Base-by-base conservation (phyloP, 2,329 filamentous ascomycete genomes). In the Fusarium tricinctum region DNA sequence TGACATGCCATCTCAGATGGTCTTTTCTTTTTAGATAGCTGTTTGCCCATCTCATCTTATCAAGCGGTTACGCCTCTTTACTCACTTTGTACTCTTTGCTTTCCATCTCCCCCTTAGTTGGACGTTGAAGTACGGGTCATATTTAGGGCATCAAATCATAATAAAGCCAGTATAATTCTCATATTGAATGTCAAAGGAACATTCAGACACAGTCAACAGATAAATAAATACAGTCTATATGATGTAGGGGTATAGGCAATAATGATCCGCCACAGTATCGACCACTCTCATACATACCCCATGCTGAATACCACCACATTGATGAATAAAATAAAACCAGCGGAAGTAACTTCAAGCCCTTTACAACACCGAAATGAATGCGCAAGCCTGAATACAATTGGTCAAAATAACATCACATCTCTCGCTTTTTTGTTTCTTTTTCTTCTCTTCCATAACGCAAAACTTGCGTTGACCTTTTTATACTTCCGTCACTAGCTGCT, bases 401-500 rank as follows among this genome's bases (percentile, higher is more conserved):
- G n/a, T 50, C 33, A 35, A 57, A 35, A 23, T 23, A 43, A 32
- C 8, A 43, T 47, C 28, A 14, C 9, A 33, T 15, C 26, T 32
- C 14, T 33, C 40, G 28, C 48, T n/a, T 40, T 39, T 15, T 35
- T 30, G n/a, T 30, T 13, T 13, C 10, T 14, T 32, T 6, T 14
- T 15, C 30, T 15, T 33, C 14, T 33, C 15, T 33, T 33, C 42
- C 14, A 23, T 33, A 28, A 10, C 47, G 14, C 20, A 40, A 35
- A 10, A 13, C 32, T 6, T n/a, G 38, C 5, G 33, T 26, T 33
- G 26, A 14, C 30, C 23, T 26, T 35, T 64, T 33, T 65, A 81
- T 38, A 74, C 81, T 76, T 94, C 92, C 46, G 88, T 88, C 86
- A 97, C 91, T 70, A 97, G 82, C 79, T 96, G 92, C 84, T 99